A percentile compares a stretch with the other conserved stretches of the same genome.
phyloP scores from a whole-genome alignment of 2,329 filamentous ascomycete species.

The Neofusicoccum cordaticola region DNA sequence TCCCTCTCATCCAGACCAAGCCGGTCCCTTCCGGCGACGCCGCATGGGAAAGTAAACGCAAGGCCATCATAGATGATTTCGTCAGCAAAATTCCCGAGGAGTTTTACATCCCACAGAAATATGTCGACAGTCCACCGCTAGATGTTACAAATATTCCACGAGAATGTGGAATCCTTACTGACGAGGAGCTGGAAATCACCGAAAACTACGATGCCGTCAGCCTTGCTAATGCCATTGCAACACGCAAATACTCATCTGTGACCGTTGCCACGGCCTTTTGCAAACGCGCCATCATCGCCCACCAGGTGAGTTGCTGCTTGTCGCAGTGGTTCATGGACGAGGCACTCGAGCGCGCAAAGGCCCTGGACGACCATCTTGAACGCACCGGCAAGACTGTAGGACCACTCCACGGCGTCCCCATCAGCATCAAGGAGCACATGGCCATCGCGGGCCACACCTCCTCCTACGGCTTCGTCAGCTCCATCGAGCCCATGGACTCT shows the following conservation, averaged over 20 bases:
- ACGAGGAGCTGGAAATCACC: conserved; percentile 50
- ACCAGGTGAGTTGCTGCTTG: conserved; percentile 18
- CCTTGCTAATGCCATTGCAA: conserved; percentile 41
- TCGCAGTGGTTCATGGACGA: conserved; percentile 26
- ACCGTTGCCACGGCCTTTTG: conserved; percentile 33
- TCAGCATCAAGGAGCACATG: conserved; percentile 52
- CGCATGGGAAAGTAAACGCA: conserved; percentile 1
- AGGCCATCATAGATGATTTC: conserved; percentile 4
- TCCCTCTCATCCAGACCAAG: conserved; percentile 2
- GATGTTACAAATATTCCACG: conserved; percentile 24
- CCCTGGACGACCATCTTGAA: conserved; percentile 45
- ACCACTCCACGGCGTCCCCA: conserved; percentile 45
- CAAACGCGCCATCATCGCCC: conserved; percentile 23
- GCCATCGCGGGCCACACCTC: conserved; percentile 57
- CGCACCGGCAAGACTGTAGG: conserved; percentile 36
- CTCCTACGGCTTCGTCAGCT: conserved; percentile 56
- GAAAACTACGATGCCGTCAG: conserved; percentile 45
- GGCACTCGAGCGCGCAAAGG: conserved; percentile 22
- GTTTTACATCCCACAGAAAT: conserved; percentile 2
- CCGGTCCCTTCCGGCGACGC: neutral
- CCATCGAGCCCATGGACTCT: conserved; percentile 27
- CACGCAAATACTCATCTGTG: conserved; percentile 36
- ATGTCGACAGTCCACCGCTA: conserved; percentile 21
- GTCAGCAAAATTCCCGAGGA: neutral
- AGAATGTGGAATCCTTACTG: conserved; percentile 44